These are phyloP conservation scores for Hepatocystis sp. DNA, from an alignment of 169 alveolate genomes.

Conservation along the genomic window DNA sequence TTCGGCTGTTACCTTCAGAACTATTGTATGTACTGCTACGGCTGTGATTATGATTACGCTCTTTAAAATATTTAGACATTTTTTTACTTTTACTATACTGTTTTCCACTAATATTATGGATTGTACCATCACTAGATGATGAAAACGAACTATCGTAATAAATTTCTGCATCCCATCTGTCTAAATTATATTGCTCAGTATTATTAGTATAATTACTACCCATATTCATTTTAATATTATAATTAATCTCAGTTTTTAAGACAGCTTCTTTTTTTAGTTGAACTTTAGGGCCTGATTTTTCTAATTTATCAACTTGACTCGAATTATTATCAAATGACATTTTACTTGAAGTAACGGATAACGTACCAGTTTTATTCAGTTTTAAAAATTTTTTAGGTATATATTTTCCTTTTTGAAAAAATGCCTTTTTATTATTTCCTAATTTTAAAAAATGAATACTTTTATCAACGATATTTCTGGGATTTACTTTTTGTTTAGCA, in stretches of 20 bases:
- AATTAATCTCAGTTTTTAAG: constrained; percentile 31
- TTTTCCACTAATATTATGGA: constrained; percentile 10
- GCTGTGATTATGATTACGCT: no score
- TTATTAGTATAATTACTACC: constrained; percentile 19
- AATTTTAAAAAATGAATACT: no score
- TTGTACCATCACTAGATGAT: neutral
- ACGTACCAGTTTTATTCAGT: no score
- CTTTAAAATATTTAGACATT: no score
- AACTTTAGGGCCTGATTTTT: constrained; percentile 19
- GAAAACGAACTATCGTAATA: constrained; percentile 29
- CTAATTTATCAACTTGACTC: constrained; percentile 15
- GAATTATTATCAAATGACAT: constrained; percentile 16
- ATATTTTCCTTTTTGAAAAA: no score
- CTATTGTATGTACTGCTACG: neutral
- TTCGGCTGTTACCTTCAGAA: neutral
- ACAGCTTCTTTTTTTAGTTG: constrained; percentile 43
- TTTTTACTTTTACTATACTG: no score
- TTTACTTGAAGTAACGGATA: no score
- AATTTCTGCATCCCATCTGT: constrained; percentile 45
- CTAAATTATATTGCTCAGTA: constrained; percentile 16
- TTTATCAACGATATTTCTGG: no score
- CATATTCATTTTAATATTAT: constrained; percentile 51
- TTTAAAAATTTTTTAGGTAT: no score
- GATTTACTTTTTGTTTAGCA: no score
- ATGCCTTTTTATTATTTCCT: no score